Evolutionary conservation across 1,139 yeast species (phyloP).

Genomic region (Magnusiomyces sp.): DNA sequence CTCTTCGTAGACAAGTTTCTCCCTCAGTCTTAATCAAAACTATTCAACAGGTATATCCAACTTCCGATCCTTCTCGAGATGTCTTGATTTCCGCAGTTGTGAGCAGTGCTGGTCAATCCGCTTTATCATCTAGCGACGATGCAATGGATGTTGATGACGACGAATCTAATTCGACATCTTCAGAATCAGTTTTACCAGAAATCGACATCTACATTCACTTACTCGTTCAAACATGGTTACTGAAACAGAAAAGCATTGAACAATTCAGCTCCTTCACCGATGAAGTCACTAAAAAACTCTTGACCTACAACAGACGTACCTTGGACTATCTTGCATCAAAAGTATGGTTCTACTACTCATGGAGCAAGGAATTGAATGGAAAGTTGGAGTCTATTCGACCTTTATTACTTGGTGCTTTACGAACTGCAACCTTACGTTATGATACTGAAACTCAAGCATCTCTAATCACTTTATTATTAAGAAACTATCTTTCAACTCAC

Average conservation of each 20-base stretch:
- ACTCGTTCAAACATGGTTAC: conserved; percentile 64
- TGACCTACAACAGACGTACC: conserved; percentile 67
- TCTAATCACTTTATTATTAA: conserved; percentile 69
- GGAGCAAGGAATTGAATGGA: conserved; percentile 63
- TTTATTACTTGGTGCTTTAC: conserved; percentile 58
- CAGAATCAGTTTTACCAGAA: conserved; percentile 51
- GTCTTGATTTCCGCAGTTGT: conserved; percentile 37
- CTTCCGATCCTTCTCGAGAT: conserved; percentile 36
- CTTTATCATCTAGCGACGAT: conserved; percentile 7
- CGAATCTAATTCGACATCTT: conserved; percentile 23
- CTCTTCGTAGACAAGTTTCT: conserved; percentile 57
- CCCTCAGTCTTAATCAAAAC: conserved; percentile 47
- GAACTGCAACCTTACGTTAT: conserved; percentile 87
- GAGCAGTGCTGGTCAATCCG: conserved; percentile 4
- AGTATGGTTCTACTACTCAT: conserved; percentile 83
- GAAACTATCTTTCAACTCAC: conserved; percentile 70
- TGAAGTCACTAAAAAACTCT: conserved; percentile 48
- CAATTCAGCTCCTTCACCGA: conserved; percentile 26
- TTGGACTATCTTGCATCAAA: conserved; percentile 84
- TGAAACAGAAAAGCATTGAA: conserved; percentile 45
- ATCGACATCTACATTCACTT: conserved; percentile 73
- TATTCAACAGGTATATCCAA: conserved; percentile 47
- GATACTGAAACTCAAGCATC: conserved; percentile 89
- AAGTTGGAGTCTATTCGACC: conserved; percentile 56
- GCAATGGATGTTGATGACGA: conserved; percentile 26